Evolutionary conservation across 768 basidiomycete species (phyloP).

Genomic region (Lactarius akahatsu): DNA sequence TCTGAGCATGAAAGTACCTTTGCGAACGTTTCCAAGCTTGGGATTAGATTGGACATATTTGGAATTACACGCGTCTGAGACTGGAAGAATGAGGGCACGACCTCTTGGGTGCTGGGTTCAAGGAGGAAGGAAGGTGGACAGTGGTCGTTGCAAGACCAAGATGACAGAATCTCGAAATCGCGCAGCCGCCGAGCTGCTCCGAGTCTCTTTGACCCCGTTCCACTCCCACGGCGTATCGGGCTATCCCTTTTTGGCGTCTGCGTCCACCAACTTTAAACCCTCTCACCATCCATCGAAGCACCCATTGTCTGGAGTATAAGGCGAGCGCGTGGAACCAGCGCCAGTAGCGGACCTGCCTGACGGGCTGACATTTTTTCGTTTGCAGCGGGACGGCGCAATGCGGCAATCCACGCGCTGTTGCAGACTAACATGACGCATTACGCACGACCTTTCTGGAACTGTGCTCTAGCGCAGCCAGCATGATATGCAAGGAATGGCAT

Average conservation of each 20-base stretch:
- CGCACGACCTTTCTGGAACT: no score
- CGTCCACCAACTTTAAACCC: no score
- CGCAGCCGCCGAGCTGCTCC: background rate
- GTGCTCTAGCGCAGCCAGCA: no score
- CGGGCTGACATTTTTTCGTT: no score
- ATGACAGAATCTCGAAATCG: background rate
- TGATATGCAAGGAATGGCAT: no score
- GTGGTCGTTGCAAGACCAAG: background rate
- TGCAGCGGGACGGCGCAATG: no score
- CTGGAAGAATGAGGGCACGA: background rate
- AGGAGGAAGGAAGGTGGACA: background rate
- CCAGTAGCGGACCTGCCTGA: no score
- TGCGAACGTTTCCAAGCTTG: conserved; percentile 45
- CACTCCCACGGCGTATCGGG: background rate
- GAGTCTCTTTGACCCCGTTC: background rate
- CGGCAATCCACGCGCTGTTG: no score
- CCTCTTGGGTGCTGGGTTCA: background rate
- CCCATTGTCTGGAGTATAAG: no score
- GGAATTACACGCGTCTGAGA: background rate
- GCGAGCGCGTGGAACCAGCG: no score
- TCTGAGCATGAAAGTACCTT: conserved; percentile 37
- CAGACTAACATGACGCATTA: no score
- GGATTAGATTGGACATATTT: conserved; percentile 42
- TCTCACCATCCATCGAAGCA: no score
- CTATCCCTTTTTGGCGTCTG: background rate